Evolutionary conservation across 192 early-diverging fungal species (phyloP).

Genomic region (Dispira parvispora): DNA sequence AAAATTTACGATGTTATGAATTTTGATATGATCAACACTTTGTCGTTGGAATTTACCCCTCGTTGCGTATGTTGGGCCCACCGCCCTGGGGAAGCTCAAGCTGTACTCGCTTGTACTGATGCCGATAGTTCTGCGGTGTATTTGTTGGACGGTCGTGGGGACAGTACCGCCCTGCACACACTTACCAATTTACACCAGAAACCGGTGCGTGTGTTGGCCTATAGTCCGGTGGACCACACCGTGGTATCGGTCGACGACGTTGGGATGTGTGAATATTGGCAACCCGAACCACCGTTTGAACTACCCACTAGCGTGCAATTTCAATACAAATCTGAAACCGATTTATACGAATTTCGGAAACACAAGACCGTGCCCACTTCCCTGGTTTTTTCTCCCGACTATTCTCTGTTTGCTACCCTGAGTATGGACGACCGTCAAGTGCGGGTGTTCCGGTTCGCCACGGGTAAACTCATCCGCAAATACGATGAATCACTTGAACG

Average conservation of each 20-base stretch:
- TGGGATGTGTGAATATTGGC: slow-evolving; percentile 95
- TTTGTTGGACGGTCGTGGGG: slow-evolving; percentile 68
- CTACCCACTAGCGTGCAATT: slow-evolving; percentile 50
- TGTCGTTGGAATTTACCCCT: slow-evolving; percentile 63
- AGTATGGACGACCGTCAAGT: slow-evolving; percentile 68
- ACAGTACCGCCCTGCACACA: slow-evolving; percentile 39
- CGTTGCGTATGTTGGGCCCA: slow-evolving; percentile 69
- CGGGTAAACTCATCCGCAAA: slow-evolving; percentile 75
- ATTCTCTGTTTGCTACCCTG: slow-evolving; percentile 71
- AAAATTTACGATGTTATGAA: slow-evolving; percentile 94
- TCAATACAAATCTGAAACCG: slow-evolving; percentile 81
- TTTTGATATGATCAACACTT: slow-evolving; percentile 98
- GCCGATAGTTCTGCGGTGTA: slow-evolving; percentile 46
- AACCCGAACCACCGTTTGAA: slow-evolving; percentile 43
- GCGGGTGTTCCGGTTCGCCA: slow-evolving; percentile 64
- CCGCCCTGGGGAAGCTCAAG: slow-evolving; percentile 65
- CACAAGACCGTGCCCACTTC: slow-evolving; percentile 59
- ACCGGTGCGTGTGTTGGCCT: slow-evolving; percentile 68
- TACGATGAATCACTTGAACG: slow-evolving; percentile 80
- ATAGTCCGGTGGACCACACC: slow-evolving; percentile 53
- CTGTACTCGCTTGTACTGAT: slow-evolving; percentile 71
- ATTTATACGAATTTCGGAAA: slow-evolving; percentile 95
- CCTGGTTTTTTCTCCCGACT: slow-evolving; percentile 67
- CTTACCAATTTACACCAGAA: slow-evolving; percentile 47
- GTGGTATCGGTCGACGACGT: slow-evolving; percentile 68